phyloP scores from a whole-genome alignment of 2,329 filamentous ascomycete species.

The Tolypocladium amazonense region DNA sequence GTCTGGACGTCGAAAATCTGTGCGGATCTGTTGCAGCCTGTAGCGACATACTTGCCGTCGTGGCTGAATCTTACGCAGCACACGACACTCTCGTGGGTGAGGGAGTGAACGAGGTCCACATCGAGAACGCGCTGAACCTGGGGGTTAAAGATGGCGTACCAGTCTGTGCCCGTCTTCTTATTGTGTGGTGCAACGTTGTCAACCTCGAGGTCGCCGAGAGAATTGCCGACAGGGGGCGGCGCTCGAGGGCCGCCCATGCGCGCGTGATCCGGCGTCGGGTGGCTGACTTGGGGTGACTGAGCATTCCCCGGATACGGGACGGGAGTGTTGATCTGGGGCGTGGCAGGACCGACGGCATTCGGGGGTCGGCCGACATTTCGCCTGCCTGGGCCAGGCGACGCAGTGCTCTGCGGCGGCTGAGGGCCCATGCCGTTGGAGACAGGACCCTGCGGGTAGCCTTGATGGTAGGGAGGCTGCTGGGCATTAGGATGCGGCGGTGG shows the following conservation, averaged over 20 bases:
- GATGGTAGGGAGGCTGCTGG: slow-evolving; percentile 63
- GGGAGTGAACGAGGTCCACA: slow-evolving; percentile 86
- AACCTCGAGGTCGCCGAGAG: slow-evolving; percentile 76
- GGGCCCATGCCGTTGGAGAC: slow-evolving; percentile 63
- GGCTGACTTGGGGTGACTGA: slow-evolving; percentile 77
- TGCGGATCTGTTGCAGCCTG: slow-evolving; percentile 96
- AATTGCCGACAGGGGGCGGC: slow-evolving; percentile 42
- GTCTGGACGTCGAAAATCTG: slow-evolving; percentile 92
- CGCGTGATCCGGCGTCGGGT: slow-evolving; percentile 64
- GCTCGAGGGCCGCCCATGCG: slow-evolving; percentile 41
- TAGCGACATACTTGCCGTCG: slow-evolving; percentile 92
- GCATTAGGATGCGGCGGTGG: slow-evolving; percentile 50
- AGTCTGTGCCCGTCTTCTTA: slow-evolving; percentile 84
- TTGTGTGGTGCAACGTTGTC: slow-evolving; percentile 75
- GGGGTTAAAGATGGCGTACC: slow-evolving; percentile 97
- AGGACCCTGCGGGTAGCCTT: slow-evolving; percentile 50
- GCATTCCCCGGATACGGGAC: slow-evolving; percentile 76
- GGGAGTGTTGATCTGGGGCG: slow-evolving; percentile 82
- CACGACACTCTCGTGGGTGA: slow-evolving; percentile 90
- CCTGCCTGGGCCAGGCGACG: slow-evolving; percentile 77
- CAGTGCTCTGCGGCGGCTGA: slow-evolving; percentile 73
- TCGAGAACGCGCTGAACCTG: slow-evolving; percentile 81
- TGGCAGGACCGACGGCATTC: slow-evolving; percentile 58
- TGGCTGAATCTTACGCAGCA: slow-evolving; percentile 96
- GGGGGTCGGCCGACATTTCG: slow-evolving; percentile 58